Evolutionary conservation across 139 green algal species (phyloP), one percentile per base, ranked within the genome.

Genomic region (Nannochloris sp.): DNA sequence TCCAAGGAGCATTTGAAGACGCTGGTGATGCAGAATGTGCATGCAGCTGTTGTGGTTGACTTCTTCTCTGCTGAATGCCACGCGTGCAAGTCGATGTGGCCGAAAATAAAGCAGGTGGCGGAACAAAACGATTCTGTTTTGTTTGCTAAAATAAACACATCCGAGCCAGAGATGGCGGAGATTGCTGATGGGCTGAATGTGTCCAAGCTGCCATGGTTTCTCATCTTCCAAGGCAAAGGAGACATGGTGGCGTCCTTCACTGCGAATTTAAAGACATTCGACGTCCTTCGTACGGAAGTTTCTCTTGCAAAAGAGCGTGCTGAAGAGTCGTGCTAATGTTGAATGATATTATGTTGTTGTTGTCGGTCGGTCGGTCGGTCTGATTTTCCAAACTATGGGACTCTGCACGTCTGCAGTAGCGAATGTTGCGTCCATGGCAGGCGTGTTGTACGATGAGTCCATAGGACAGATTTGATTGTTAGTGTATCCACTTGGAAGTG

Each of bases 51-150:
- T 23, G 46, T 77, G 5, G 66, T 88, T 3, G 76, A 88, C 45
- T 88, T 81, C 43, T 84, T 90, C 40, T 50, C 58, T 11, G 50
- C 70, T 29, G 62, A 26, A 29, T 84, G 76, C 49, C 36, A 46
- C 16, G 71, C 43, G 17, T 86, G 79, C 44, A 63, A 68, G 4
- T 57, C 60, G 1, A 64, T 90, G 25, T 74, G 71, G 53, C 68
- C 73, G 16, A 88, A 86, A 51, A 61, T 90, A 10, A 67, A 71
- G 36, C 64, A 86, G 56, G 62, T 90, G 1, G 84, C 83, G 0
- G 6, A 20, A 3, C 61, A 77, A 10, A 73, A 87, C 66, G 68
- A 69, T 1, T 67, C 85, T 16, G 59, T 73, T 6, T 45, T 81
- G 5, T 89, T 89, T 49, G 48, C 83, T 20, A 89, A 87, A 72